Conservation (phyloP, 2,329 filamentous ascomycete species). For the Metarhizium rileyi region DNA sequence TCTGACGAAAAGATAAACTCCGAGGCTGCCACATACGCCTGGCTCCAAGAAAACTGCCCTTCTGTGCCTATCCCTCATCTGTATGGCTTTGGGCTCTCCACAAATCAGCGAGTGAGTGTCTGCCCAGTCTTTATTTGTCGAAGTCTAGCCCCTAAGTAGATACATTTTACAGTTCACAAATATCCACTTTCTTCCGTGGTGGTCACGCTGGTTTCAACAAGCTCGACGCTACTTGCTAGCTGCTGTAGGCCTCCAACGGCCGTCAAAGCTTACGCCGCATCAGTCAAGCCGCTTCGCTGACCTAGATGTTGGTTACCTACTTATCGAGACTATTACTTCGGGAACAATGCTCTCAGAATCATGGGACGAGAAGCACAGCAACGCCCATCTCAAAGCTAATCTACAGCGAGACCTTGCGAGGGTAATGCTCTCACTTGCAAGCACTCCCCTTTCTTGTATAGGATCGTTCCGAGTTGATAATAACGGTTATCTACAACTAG, state of each 20-base stretch:
- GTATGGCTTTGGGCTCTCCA: constrained; percentile 15
- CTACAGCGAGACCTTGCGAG: constrained; percentile 20
- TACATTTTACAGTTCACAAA: constrained; percentile 3
- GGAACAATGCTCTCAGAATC: constrained; percentile 13
- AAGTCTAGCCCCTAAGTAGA: neutral
- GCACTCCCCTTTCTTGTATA: constrained; percentile 18
- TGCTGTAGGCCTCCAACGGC: constrained; percentile 7
- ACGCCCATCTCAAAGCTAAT: constrained; percentile 11
- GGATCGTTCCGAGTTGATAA: constrained; percentile 18
- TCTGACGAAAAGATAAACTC: constrained; percentile 29
- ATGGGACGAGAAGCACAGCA: constrained; percentile 12
- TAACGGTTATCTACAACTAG: constrained; percentile 19
- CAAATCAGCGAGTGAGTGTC: constrained; percentile 9
- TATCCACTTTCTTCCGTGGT: neutral
- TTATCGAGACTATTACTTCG: constrained; percentile 12
- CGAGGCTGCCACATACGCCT: constrained; percentile 13
- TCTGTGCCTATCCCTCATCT: constrained; percentile 15
- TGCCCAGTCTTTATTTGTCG: neutral
- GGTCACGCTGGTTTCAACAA: constrained; percentile 2
- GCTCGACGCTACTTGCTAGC: neutral
- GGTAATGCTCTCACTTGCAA: constrained; percentile 20
- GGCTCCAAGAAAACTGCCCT: constrained; percentile 12
- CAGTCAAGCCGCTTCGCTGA: constrained; percentile 5
- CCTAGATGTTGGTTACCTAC: constrained; percentile 12
- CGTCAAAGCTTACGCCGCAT: constrained; percentile 8